Evolutionary conservation across 352 stramenopile genomes (phyloP).

Genomic region (Phytophthora sansomeana): DNA sequence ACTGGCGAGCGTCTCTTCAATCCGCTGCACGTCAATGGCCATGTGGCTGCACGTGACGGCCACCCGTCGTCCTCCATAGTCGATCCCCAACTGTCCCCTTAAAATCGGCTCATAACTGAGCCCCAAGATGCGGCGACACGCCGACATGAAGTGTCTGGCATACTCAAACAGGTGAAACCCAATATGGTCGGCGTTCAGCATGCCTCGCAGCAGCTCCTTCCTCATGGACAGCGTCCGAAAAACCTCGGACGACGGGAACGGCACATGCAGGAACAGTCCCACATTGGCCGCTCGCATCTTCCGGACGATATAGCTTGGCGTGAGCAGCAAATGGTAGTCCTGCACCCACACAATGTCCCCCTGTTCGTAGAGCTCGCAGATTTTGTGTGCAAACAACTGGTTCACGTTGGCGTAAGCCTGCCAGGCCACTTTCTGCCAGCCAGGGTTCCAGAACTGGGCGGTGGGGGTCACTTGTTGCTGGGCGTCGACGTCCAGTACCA

Average conservation of each 20-base stretch:
- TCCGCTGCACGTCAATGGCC: conserved; percentile 67
- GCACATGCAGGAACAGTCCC: conserved; percentile 98
- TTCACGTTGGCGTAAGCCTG: conserved; percentile 96
- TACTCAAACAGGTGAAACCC: conserved; percentile 96
- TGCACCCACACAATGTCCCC: conserved; percentile 97
- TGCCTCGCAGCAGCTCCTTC: conserved; percentile 90
- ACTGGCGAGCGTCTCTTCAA: conserved; percentile 58
- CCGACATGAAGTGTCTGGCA: conserved; percentile 92
- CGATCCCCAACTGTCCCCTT: conserved; percentile 92
- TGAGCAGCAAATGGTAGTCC: conserved; percentile 98
- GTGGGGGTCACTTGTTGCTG: conserved; percentile 29
- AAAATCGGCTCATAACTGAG: conserved; percentile 94
- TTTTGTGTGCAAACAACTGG: conserved; percentile 90
- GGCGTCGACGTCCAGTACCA: conserved; percentile 53
- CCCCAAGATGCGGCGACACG: conserved; percentile 93
- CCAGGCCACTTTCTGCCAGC: conserved; percentile 84
- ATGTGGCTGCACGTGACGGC: conserved; percentile 96
- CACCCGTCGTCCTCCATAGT: conserved; percentile 95
- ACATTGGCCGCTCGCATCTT: conserved; percentile 91
- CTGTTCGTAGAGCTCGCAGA: conserved; percentile 78
- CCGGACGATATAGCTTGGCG: conserved; percentile 96
- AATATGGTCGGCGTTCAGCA: conserved; percentile 93
- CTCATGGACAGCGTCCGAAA: conserved; percentile 96
- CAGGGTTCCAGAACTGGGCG: conserved; percentile 70
- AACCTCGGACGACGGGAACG: conserved; percentile 98